Evolutionary conservation across 306 rosid genomes (phyloP).

Genomic region (Glycine latifolia): DNA sequence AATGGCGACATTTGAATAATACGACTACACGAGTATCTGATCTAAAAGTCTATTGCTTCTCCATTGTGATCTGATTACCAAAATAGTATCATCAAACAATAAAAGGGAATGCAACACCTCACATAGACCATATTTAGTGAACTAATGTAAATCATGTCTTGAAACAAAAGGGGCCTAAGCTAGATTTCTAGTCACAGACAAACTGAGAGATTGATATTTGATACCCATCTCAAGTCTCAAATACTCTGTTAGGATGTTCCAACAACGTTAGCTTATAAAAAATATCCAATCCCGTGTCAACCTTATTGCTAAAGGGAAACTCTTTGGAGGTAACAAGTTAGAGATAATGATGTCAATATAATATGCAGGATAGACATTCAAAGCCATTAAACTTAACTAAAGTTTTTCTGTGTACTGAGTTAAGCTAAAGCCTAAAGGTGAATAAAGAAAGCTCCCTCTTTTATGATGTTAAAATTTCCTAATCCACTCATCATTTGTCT

Average conservation of each 20-base stretch:
- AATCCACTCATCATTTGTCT: neutral
- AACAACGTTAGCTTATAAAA: too few relatives aligned
- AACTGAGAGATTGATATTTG: too few relatives aligned
- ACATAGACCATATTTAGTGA: too few relatives aligned
- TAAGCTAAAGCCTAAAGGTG: neutral
- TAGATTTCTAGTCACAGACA: too few relatives aligned
- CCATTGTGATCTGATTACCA: neutral
- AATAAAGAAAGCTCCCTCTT: neutral
- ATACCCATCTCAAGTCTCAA: too few relatives aligned
- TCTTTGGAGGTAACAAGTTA: neutral
- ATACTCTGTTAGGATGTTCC: too few relatives aligned
- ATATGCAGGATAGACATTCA: neutral
- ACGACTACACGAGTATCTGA: neutral
- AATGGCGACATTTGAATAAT: neutral
- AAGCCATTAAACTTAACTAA: neutral
- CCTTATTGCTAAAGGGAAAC: neutral
- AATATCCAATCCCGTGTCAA: too few relatives aligned
- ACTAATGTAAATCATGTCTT: too few relatives aligned
- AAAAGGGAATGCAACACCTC: neutral
- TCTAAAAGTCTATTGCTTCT: constrained; percentile 17
- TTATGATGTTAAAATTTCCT: neutral
- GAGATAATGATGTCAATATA: neutral
- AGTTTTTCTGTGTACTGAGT: neutral
- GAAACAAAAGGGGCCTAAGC: too few relatives aligned
- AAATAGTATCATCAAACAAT: neutral